phyloP scores from a whole-genome alignment of 1,139 yeast genomes.

The Wickerhamomyces sp. region DNA sequence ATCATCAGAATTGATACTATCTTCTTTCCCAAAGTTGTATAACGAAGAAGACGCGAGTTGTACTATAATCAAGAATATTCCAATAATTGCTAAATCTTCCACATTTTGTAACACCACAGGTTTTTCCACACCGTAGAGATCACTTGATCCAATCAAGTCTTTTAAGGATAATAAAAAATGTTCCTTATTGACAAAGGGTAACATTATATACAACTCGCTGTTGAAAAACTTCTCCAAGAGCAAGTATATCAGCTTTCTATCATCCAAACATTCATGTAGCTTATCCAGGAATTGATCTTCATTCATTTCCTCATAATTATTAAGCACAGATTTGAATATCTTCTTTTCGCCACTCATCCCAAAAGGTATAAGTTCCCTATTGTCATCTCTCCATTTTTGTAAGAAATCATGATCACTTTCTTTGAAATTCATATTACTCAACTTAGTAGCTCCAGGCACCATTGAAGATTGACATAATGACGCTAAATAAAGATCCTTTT shows the following conservation, averaged over 20 bases:
- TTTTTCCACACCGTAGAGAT: too few relatives aligned
- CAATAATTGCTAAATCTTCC: slow-evolving; percentile 15
- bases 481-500: neutral
- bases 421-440: neutral
- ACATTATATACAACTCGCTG: slow-evolving; percentile 15
- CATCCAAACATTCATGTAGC: slow-evolving; percentile 1
- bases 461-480: neutral
- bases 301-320: neutral
- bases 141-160: slow-evolving; percentile 11
- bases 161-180: slow-evolving; percentile 12
- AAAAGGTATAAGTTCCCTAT: neutral
- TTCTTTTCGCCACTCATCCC: neutral
- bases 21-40: slow-evolving; percentile 15
- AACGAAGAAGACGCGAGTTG: slow-evolving; percentile 17
- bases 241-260: slow-evolving; percentile 18
- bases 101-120: neutral
- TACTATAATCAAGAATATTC: slow-evolving; percentile 19
- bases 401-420: neutral
- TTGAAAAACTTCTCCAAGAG: slow-evolving; percentile 20
- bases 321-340: neutral
- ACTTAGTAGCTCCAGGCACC: neutral
- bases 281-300: neutral
- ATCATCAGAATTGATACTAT: neutral
- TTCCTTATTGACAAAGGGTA: slow-evolving; percentile 16
- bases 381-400: slow-evolving; percentile 1